Base-by-base conservation (phyloP, 768 basidiomycete species). In the Fomitopsis serialis region DNA sequence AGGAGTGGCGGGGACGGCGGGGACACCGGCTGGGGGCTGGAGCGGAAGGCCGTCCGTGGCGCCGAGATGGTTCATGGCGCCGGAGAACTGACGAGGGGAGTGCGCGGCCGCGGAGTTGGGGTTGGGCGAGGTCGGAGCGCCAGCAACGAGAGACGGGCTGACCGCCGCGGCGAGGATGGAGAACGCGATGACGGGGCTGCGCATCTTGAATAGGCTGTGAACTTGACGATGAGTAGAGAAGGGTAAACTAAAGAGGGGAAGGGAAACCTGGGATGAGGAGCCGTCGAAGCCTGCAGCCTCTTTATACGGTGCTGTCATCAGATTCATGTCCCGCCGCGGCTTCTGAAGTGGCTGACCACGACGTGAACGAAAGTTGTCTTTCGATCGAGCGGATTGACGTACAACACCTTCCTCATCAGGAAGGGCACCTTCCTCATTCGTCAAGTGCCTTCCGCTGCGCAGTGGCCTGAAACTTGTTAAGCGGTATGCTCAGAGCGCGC, bases 171-270 rank as follows among this genome's bases (percentile, higher is more conserved):
- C 65, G 56, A 66, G 36, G 48, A 66, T 54, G 19, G 60, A 58
- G 53, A 66, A 66, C 53, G 65, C 65, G 55, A 66, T 64, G 55
- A 66, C 65, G 36, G 65, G 65, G 58, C 65, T 66, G 47, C 65
- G 63, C 65, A 66, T 66, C 48, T 62, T 59, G 63, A 53, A n/a
- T 55, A 49, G 48, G 35, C 36, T 35, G 45, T 49, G 27, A 43
- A 29, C 23, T 51, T 57, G 60, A 58, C 49, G 52, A 53, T 42
- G 54, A 66, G 63, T 64, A 63, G 56, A 55, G 52, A 51, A 25
- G 27, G 50, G 46, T 63, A 66, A 56, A 43, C 59, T 64, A 63
- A 53, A 56, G 47, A 40, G 49, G 48, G 50, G 53, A 59, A 57
- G 48, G 53, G 51, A 61, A 42, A 62, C 50, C 48, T 46, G 52